These are phyloP conservation scores for Hirsutella rhossiliensis DNA, from an alignment of 2,329 filamentous ascomycete genomes.

Conservation along the genomic window DNA sequence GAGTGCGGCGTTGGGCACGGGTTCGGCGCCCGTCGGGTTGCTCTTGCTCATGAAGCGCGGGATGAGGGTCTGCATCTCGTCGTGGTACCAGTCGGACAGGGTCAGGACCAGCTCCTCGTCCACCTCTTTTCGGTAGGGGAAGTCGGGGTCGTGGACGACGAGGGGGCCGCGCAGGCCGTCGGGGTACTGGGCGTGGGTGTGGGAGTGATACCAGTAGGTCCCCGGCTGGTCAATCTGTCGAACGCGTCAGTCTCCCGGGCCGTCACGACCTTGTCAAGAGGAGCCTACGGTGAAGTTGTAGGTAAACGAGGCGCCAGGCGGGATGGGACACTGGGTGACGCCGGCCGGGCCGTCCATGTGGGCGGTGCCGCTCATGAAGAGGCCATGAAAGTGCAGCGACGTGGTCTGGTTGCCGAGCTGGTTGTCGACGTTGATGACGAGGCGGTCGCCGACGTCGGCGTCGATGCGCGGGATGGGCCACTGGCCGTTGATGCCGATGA, in stretches of 20 bases:
- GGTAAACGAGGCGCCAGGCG: constrained; percentile 50
- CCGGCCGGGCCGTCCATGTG: constrained; percentile 60
- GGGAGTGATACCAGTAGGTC: constrained; percentile 72
- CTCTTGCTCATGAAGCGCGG: constrained; percentile 36
- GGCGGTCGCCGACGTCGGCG: constrained; percentile 47
- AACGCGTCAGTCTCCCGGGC: background rate
- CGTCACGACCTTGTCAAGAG: too few relatives aligned
- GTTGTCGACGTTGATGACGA: constrained; percentile 48
- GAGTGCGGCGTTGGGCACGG: constrained; percentile 55
- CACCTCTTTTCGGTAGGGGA: constrained; percentile 43
- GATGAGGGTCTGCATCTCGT: constrained; percentile 35
- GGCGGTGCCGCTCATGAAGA: constrained; percentile 54
- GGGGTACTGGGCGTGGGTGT: constrained; percentile 55
- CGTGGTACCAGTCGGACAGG: constrained; percentile 61
- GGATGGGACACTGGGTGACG: constrained; percentile 56
- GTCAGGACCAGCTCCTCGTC: constrained; percentile 54
- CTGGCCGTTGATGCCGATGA: constrained; percentile 64
- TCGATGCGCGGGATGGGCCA: constrained; percentile 62
- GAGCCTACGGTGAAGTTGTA: constrained; percentile 54
- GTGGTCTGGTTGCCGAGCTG: constrained; percentile 49
- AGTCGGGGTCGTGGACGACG: constrained; percentile 49
- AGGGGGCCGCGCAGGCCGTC: constrained; percentile 55
- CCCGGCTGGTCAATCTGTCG: constrained; percentile 50
- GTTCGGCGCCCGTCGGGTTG: constrained; percentile 48
- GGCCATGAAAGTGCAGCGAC: constrained; percentile 58